Evolutionary conservation across 768 basidiomycete species (phyloP).

Genomic region (Cystobasidiopsis lactophilus): DNA sequence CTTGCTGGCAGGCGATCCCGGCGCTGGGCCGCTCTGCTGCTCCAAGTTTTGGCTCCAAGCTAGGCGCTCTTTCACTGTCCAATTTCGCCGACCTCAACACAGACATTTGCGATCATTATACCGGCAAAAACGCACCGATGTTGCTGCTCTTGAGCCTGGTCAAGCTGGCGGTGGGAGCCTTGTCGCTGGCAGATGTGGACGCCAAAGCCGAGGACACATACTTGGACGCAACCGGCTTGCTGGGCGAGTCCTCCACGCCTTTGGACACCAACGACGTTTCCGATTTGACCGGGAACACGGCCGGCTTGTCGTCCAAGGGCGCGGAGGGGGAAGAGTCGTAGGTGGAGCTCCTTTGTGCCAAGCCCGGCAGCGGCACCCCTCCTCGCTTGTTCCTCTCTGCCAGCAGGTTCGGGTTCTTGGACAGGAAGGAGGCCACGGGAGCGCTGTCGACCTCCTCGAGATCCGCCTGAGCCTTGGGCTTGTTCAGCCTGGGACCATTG

Average conservation of each 20-base stretch:
- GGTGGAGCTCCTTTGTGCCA: conserved; percentile 3
- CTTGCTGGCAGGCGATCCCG: no score
- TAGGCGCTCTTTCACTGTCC: no score
- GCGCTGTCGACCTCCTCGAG: not conserved
- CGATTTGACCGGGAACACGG: no score
- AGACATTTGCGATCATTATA: no score
- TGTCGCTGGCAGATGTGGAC: not conserved
- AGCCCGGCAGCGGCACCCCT: conserved; percentile 7
- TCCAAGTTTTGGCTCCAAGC: no score
- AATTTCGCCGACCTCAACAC: no score
- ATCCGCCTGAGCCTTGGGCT: not conserved
- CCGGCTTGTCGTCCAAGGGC: no score
- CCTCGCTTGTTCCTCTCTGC: not conserved
- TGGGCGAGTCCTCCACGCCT: no score
- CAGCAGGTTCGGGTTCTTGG: conserved; percentile 2
- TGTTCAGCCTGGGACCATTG: conserved; percentile 5
- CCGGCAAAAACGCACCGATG: no score
- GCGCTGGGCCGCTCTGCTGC: no score
- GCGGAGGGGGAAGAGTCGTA: not conserved
- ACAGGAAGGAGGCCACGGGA: conserved; percentile 3
- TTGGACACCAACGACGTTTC: no score
- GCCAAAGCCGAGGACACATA: not conserved
- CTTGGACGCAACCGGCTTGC: not conserved
- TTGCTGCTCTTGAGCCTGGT: conserved; percentile 3
- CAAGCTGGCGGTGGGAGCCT: conserved; percentile 1